Percentiles rank a stretch among this genome's conserved stretches.
Evolutionary conservation across 108 stramenopile genomes (phyloP).

Genomic region (Discostella stelligeroides): DNA sequence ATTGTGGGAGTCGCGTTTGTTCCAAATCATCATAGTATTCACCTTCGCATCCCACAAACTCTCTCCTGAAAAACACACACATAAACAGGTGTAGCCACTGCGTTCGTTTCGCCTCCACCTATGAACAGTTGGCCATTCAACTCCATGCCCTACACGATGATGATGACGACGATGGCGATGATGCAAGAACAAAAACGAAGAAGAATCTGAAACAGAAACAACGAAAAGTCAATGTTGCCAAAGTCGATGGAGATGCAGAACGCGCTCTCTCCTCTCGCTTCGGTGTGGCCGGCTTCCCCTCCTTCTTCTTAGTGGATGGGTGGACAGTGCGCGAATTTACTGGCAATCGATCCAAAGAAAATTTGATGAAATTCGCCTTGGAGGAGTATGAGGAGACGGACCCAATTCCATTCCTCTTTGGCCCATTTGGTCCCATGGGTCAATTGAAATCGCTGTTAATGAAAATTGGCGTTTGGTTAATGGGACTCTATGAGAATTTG

Average conservation of each 20-base stretch:
- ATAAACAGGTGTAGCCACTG: slow-evolving; percentile 68
- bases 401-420: slow-evolving; percentile 40
- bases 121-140: slow-evolving; percentile 58
- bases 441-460: slow-evolving; percentile 63
- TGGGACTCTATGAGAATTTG: slow-evolving; percentile 56
- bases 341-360: slow-evolving; percentile 53
- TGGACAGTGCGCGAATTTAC: slow-evolving; percentile 76
- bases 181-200: too few species aligned
- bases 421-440: slow-evolving; percentile 83
- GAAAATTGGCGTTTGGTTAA: slow-evolving; percentile 38
- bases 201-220: too few species aligned
- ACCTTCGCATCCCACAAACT: slow-evolving; percentile 3
- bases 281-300: slow-evolving; percentile 70
- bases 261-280: slow-evolving; percentile 69
- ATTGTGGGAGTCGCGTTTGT: too few species aligned
- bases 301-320: slow-evolving; percentile 77
- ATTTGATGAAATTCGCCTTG: slow-evolving; percentile 66
- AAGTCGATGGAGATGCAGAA: slow-evolving; percentile 76
- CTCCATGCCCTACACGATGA: slow-evolving; percentile 58
- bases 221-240: slow-evolving; percentile 75
- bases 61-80: background rate
- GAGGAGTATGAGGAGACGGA: slow-evolving; percentile 44
- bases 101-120: slow-evolving; percentile 61
- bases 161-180: background rate
- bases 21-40: slow-evolving; percentile 2